Base-by-base conservation (phyloP, 2,329 filamentous ascomycete genomes). In the Amauroascus verrucosus region DNA sequence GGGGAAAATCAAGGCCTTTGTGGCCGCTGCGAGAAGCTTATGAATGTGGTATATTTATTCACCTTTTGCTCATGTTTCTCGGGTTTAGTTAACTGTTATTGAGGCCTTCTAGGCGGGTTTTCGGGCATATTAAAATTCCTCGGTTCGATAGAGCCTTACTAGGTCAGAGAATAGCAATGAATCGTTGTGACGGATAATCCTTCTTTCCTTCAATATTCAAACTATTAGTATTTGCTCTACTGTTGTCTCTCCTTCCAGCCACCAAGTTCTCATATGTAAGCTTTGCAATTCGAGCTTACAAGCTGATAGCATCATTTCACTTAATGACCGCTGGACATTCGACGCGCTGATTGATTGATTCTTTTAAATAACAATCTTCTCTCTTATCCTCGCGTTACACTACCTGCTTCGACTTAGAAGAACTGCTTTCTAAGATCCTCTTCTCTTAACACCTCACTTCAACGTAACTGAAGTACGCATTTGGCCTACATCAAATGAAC, bases 1-100 rank as follows among this genome's bases (percentile, higher is more conserved):
- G 54, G 79, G 81, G 16, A 94, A 85, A 73, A 97, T 98, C 60
- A 75, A 76, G 58, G 80, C 78, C 3, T 98, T 98, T 69, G 76
- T 97, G 38, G 78, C 80, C 65, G 81, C 82, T 33, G 87, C 83
- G 0, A 93, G 93, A 68, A 68, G 70, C 30, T 72, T 64, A 53
- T 60, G 58, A 45, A 53, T 55, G 30, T 70, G 56, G 64, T 58
- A 22, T 46, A 11, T 18, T 20, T 8, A 28, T 45, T 13, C 24
- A 4, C 30, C 37, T 26, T 5, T 37, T 38, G 3, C 6, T 48
- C 7, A 16, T n/a, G 26, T 6, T 30, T 46, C 28, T 30, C 30
- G 40, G 22, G 30, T 5, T 52, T 44, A 1, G 20, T 18, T 41
- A 32, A n/a, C 32, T 30, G 30, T 16, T 11, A 38, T 18, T 45